Base-by-base conservation (phyloP, 1,139 yeast species). In the Lodderomyces orthopsilosis region DNA sequence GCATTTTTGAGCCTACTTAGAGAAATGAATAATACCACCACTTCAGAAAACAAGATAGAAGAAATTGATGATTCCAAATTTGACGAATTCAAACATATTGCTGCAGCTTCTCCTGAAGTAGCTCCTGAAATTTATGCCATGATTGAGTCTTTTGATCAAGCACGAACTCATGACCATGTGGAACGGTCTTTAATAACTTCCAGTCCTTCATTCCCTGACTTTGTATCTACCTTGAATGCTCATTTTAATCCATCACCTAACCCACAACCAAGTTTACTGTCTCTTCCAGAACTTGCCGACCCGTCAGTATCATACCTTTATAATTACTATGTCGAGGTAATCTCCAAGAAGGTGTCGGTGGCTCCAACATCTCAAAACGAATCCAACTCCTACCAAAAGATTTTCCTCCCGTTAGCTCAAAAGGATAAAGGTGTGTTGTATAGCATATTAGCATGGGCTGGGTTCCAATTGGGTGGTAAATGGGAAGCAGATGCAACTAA, bases 371-470 rank as follows among this genome's bases (percentile, higher is more conserved):
- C 73, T 8, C 72, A 49, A 62, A 68, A 58, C 40, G 79, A 74
- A 27, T 79, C 83, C 27, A 87, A 86, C 56, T 79, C 83, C 52
- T 87, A 82, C 57, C 77, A 81, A 45, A 80, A 80, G 35, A 82
- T 85, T n/a, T 86, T 86, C 57, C 64, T 87, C 34, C 93, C 94
- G 1, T 77, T 87, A 74, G 93, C 95, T 0, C 81, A 82, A 44
- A 67, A 70, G 43, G 86, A 85, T 53, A 68, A 70, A 35, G 86
- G 91, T 1, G 86, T 85, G 1, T 63, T 87, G 40, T 81, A 81
- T 58, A 81, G 85, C 1, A 70, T 87, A 6, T 63, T 87, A 41
- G 89, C 93, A 0, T 86, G 94, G 93, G 78, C 93, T 1, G 88
- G 88, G 0, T 79, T 80, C 58, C 83, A 81, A 57, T 58, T 77